Base-by-base conservation (phyloP, 2,329 filamentous ascomycete genomes). In the Periconia sp. region DNA sequence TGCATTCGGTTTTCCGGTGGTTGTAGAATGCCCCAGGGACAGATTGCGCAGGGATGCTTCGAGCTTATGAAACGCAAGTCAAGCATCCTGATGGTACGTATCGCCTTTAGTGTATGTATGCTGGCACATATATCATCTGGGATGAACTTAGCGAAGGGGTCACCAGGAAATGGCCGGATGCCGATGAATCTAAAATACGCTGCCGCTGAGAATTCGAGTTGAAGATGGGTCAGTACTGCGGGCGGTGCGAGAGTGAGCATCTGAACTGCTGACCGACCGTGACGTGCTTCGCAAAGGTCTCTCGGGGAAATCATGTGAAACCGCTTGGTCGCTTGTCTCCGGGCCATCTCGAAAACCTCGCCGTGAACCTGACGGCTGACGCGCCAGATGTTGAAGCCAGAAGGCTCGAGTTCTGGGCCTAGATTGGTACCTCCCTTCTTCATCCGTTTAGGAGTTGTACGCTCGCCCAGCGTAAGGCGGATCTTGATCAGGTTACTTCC, bases 51-150 rank as follows among this genome's bases (percentile, higher is more conserved):
- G 7, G 10, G 22, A 30, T 58, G 55, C 8, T 54, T 48, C 2
- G 50, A 43, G 13, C 50, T 47, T n/a, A 58, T 46, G 44, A 58
- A 58, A 17, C 50, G 46, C n/a, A 58, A 46, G 9, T 58, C 52
- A 8, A 58, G 38, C 1, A 34, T 29, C 15, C 35, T 25, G 8
- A 57, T 40, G 7, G 36, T 30, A 0, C n/a, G 2, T 2, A 49
- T 45, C 1, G 5, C 17, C 10, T 16, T 28, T 3, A 51, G 22
- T 1, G 15, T 15, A 2, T 11, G 15, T 2, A 49, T 8, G n/a
- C 16, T 11, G 10, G 10, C 12, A n/a, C n/a, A n/a, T n/a, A n/a
- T n/a, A n/a, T n/a, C n/a, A 19, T 7, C 2, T 21, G 9, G 6
- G n/a, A 5, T 13, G 26, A 30, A 13, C 15, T 7, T 9, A 15